Percentiles rank a stretch among this genome's conserved stretches.
Evolutionary conservation across 2,329 filamentous ascomycete genomes (phyloP).

Genomic region (Septoria linicola): DNA sequence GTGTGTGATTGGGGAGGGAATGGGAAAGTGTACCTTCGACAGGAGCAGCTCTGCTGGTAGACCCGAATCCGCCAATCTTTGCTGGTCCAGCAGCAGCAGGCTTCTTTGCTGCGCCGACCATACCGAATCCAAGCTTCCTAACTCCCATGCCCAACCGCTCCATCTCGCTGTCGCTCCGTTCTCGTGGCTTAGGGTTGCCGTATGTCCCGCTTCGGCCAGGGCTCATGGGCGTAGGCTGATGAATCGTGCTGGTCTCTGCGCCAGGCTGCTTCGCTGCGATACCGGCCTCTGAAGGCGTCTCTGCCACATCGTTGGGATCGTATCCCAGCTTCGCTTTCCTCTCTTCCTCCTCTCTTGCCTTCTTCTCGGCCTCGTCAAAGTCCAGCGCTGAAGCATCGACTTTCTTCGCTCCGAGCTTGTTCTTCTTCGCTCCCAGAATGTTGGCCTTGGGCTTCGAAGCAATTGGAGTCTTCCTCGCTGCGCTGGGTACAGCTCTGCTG

Average conservation of each 20-base stretch:
- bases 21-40: slow-evolving; percentile 55
- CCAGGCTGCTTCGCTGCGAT: slow-evolving; percentile 47
- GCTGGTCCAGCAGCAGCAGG: slow-evolving; percentile 50
- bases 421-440: slow-evolving; percentile 70
- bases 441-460: slow-evolving; percentile 64
- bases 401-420: slow-evolving; percentile 66
- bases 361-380: slow-evolving; percentile 95
- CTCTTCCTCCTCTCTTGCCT: slow-evolving; percentile 95
- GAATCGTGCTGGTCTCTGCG: slow-evolving; percentile 55
- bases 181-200: slow-evolving; percentile 42
- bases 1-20: neutral
- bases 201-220: slow-evolving; percentile 63
- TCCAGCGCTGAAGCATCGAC: slow-evolving; percentile 72
- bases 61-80: slow-evolving; percentile 76
- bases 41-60: slow-evolving; percentile 61
- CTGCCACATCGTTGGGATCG: slow-evolving; percentile 72
- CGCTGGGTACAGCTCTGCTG: slow-evolving; percentile 72
- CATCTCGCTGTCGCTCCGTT: slow-evolving; percentile 69
- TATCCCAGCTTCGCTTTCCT: slow-evolving; percentile 94
- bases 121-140: slow-evolving; percentile 80
- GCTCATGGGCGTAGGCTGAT: slow-evolving; percentile 73
- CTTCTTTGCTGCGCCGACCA: slow-evolving; percentile 60
- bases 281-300: slow-evolving; percentile 51
- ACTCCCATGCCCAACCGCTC: slow-evolving; percentile 90
- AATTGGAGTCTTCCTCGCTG: slow-evolving; percentile 72